Evolutionary conservation across 1,284 basidiomycete species (phyloP).

Genomic region (Rhodotorula glutinis): DNA sequence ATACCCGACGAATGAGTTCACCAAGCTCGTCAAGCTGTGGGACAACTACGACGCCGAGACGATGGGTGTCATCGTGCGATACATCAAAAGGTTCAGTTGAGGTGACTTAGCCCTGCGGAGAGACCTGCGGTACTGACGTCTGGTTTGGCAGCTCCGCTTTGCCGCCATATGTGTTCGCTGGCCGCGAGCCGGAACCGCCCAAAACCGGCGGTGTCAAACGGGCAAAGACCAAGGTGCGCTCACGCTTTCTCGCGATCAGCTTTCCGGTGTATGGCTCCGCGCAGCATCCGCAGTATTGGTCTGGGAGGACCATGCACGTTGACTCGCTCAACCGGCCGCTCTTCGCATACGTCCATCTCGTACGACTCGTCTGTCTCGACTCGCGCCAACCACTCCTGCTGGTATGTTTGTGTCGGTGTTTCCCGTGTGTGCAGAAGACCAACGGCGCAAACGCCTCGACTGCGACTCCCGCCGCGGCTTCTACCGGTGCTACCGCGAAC

Average conservation of each 20-base stretch:
- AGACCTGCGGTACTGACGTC: background rate
- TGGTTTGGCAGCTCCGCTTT: slow-evolving; percentile 19
- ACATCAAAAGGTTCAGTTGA: slow-evolving; percentile 76
- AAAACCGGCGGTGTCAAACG: slow-evolving; percentile 37
- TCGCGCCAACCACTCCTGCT: too few relatives aligned
- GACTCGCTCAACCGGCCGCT: background rate
- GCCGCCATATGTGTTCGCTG: slow-evolving; percentile 35
- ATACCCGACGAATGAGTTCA: slow-evolving; percentile 94
- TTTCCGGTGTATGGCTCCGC: too few relatives aligned
- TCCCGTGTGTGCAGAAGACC: slow-evolving; percentile 5
- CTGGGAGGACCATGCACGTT: slow-evolving; percentile 1
- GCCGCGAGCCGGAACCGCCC: slow-evolving; percentile 29
- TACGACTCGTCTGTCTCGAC: too few relatives aligned
- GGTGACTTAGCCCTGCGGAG: background rate
- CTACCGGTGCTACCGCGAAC: background rate
- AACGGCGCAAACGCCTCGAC: slow-evolving; percentile 6
- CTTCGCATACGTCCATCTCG: background rate
- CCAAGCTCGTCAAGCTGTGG: slow-evolving; percentile 92
- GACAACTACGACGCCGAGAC: slow-evolving; percentile 87
- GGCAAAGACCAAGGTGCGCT: slow-evolving; percentile 38
- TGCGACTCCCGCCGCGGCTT: background rate
- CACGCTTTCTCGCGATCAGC: background rate
- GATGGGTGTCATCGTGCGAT: slow-evolving; percentile 92
- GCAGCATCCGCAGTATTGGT: background rate
- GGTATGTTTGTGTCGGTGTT: too few relatives aligned